phyloP scores from a whole-genome alignment of 495 filamentous ascomycete genomes.

The Pyrenula aspistea region DNA sequence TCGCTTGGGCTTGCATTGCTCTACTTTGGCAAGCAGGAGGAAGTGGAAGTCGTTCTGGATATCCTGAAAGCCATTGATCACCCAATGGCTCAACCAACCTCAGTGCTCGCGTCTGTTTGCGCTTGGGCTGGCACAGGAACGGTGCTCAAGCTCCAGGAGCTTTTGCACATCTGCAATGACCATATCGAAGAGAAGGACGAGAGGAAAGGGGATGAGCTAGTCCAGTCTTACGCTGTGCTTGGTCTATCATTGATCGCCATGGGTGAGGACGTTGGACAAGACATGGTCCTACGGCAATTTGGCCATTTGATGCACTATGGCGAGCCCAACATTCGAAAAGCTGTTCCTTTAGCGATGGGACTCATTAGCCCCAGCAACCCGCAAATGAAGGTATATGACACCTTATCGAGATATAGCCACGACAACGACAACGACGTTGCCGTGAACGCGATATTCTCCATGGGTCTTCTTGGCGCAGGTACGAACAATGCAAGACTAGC shows the following conservation, averaged over 20 bases:
- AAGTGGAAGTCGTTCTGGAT: slow-evolving; percentile 90
- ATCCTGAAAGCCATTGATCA: slow-evolving; percentile 92
- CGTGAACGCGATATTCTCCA: slow-evolving; percentile 96
- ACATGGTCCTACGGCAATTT: slow-evolving; percentile 96
- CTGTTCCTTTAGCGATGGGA: slow-evolving; percentile 95
- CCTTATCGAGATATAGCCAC: slow-evolving; percentile 93
- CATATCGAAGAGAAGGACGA: slow-evolving; percentile 88
- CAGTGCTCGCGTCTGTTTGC: slow-evolving; percentile 86
- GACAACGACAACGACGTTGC: slow-evolving; percentile 99
- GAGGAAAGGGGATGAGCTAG: slow-evolving; percentile 84
- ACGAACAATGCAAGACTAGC: slow-evolving; percentile 97
- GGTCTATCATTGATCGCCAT: slow-evolving; percentile 91
- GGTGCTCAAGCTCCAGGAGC: slow-evolving; percentile 89
- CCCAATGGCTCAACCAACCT: slow-evolving; percentile 83
- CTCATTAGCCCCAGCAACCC: slow-evolving; percentile 94
- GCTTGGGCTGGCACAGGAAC: slow-evolving; percentile 96
- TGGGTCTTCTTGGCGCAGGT: slow-evolving; percentile 92
- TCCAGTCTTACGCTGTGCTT: slow-evolving; percentile 91
- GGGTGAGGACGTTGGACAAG: slow-evolving; percentile 96
- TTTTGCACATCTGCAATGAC: slow-evolving; percentile 94
- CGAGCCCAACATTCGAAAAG: slow-evolving; percentile 89
- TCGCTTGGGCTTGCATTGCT: slow-evolving; percentile 86
- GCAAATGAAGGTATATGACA: slow-evolving; percentile 99
- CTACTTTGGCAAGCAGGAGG: slow-evolving; percentile 92
- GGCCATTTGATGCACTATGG: slow-evolving; percentile 99